Percentiles rank a stretch among this genome's conserved stretches.
Evolutionary conservation across 306 rosid species (phyloP).

Genomic region (Cicer bijugum): DNA sequence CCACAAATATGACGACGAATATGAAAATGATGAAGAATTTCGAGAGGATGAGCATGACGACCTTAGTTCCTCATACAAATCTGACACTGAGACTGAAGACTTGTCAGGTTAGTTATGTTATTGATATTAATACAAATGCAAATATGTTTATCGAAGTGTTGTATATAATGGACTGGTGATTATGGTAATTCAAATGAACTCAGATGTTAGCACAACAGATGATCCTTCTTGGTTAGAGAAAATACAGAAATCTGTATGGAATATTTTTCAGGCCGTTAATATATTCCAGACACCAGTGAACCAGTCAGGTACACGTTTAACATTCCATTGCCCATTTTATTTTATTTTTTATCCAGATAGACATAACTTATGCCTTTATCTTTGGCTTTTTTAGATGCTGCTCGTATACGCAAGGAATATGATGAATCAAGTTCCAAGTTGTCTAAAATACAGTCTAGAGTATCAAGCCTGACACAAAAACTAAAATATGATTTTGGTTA

Average conservation of each 20-base stretch:
- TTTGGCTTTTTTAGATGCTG: conserved; percentile 71
- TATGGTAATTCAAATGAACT: conserved; percentile 37
- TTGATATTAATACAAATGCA: conserved; percentile 12
- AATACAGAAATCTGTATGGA: conserved; percentile 73
- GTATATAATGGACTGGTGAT: conserved; percentile 40
- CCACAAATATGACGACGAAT: conserved; percentile 65
- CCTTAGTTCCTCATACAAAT: conserved; percentile 62
- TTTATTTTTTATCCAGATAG: conserved; percentile 5
- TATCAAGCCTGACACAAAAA: conserved; percentile 85
- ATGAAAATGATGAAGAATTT: conserved; percentile 62
- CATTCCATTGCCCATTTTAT: conserved; percentile 26
- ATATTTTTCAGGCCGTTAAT: conserved; percentile 71
- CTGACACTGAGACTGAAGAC: conserved; percentile 65
- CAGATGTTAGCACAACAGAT: conserved; percentile 60
- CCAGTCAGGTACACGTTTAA: conserved; percentile 68
- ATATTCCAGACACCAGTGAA: conserved; percentile 89
- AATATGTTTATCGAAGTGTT: conserved; percentile 40
- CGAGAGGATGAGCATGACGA: conserved; percentile 67
- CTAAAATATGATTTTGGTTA: conserved; percentile 88
- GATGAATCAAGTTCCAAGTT: conserved; percentile 85
- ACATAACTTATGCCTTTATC: conserved; percentile 44
- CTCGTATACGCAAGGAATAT: conserved; percentile 84
- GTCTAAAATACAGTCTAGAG: conserved; percentile 81
- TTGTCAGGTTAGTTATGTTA: conserved; percentile 69
- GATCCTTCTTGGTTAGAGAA: conserved; percentile 87